phyloP scores from a whole-genome alignment of 345 rosid species.

The Camelina sativa region DNA sequence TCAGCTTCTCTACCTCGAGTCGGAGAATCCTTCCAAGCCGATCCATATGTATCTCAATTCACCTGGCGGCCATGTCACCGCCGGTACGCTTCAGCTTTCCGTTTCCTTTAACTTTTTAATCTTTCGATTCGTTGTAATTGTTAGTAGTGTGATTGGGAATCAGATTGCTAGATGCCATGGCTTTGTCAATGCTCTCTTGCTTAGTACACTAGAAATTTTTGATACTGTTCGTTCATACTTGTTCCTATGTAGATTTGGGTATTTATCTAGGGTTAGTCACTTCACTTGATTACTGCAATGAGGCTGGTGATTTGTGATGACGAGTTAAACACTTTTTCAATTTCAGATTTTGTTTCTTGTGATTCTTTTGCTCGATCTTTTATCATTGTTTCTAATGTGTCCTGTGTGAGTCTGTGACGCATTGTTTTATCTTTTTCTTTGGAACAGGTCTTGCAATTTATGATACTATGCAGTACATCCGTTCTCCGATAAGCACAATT shows the following conservation, averaged over 20 bases:
- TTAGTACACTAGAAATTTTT: neutral
- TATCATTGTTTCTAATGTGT: slow-evolving; percentile 3
- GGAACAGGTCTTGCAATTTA: slow-evolving; percentile 89
- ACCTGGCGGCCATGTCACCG: slow-evolving; percentile 97
- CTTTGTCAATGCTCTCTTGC: neutral
- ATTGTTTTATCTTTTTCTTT: slow-evolving; percentile 1
- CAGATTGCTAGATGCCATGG: neutral
- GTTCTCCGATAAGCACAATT: slow-evolving; percentile 85
- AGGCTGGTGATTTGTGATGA: slow-evolving; percentile 8
- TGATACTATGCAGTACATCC: slow-evolving; percentile 95
- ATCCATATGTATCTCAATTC: slow-evolving; percentile 98
- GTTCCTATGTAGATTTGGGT: neutral
- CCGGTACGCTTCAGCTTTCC: slow-evolving; percentile 54
- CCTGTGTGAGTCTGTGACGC: slow-evolving; percentile 4
- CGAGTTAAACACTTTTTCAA: neutral
- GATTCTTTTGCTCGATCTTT: neutral
- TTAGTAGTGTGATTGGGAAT: slow-evolving; percentile 22
- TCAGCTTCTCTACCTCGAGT: slow-evolving; percentile 96
- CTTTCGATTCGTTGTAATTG: neutral
- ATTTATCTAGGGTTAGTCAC: neutral
- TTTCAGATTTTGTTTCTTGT: neutral
- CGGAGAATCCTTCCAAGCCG: slow-evolving; percentile 96
- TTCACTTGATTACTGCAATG: slow-evolving; percentile 4
- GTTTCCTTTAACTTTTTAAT: neutral
- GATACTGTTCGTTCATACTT: neutral